Conservation (phyloP, 345 rosid genomes). For the Lepidium aucheri region DNA sequence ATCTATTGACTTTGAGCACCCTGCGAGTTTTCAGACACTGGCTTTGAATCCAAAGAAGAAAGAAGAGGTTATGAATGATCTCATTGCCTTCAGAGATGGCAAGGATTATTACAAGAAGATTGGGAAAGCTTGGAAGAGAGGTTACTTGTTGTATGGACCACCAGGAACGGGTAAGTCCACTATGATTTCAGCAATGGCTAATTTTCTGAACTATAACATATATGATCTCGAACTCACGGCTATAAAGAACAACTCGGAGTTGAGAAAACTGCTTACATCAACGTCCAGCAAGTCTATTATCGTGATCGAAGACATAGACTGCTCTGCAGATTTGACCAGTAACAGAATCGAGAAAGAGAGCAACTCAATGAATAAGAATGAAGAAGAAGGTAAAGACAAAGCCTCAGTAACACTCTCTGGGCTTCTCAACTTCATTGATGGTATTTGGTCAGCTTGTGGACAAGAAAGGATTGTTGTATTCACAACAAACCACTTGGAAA, state of each 20-base stretch:
- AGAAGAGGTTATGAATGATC: conserved; percentile 27
- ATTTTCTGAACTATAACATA: conserved; percentile 27
- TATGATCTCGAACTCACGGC: conserved; percentile 36
- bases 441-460: conserved; percentile 66
- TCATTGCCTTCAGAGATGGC: conserved; percentile 19
- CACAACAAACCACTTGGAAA: conserved; percentile 52
- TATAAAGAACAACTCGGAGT: conserved; percentile 27
- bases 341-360: conserved; percentile 13
- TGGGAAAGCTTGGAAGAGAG: conserved; percentile 39
- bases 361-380: neutral
- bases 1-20: conserved; percentile 31
- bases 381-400: neutral
- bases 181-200: conserved; percentile 41
- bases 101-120: conserved; percentile 35
- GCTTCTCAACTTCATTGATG: conserved; percentile 57
- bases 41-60: conserved; percentile 34
- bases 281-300: conserved; percentile 34
- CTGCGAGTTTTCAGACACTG: conserved; percentile 30
- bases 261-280: conserved; percentile 29
- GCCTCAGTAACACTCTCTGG: conserved; percentile 55
- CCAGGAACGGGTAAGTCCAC: conserved; percentile 41
- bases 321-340: conserved; percentile 30
- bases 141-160: conserved; percentile 39
- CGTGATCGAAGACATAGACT: conserved; percentile 40
- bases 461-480: conserved; percentile 61